phyloP scores from a whole-genome alignment of 2,329 filamentous ascomycete species.

The Pseudogymnoascus sp. region DNA sequence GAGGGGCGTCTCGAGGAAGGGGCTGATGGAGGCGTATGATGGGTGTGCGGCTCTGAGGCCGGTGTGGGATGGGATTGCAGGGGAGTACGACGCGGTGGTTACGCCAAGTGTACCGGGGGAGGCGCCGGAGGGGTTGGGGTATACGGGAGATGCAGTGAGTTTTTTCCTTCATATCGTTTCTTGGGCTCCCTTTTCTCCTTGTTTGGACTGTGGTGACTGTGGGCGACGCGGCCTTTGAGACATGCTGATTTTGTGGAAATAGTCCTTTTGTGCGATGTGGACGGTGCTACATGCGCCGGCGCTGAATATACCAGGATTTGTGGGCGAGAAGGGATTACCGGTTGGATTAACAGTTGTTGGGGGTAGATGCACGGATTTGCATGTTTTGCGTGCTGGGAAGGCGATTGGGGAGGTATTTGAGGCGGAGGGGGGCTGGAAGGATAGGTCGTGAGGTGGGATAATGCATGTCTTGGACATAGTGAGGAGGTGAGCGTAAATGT shows the following conservation, averaged over 20 bases:
- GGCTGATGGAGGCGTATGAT: constrained; percentile 48
- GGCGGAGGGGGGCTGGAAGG: constrained; percentile 31
- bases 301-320: constrained; percentile 57
- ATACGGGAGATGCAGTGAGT: constrained; percentile 47
- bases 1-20: constrained; percentile 35
- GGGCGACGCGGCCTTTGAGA: too few species aligned
- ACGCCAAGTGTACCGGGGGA: constrained; percentile 53
- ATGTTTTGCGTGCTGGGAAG: constrained; percentile 35
- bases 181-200: background rate
- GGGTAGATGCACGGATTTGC: constrained; percentile 38
- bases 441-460: constrained; percentile 15
- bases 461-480: background rate
- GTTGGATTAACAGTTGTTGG: constrained; percentile 49
- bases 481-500: background rate
- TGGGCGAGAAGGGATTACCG: constrained; percentile 48
- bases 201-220: too few species aligned
- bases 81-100: constrained; percentile 46
- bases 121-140: constrained; percentile 45
- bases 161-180: background rate
- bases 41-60: constrained; percentile 45
- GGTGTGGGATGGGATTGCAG: constrained; percentile 44
- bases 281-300: constrained; percentile 50
- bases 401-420: constrained; percentile 35
- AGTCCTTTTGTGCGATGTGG: constrained; percentile 27
- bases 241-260: background rate